phyloP scores from a whole-genome alignment of 2,329 filamentous ascomycete species.

The Orbilia ellipsospora region DNA sequence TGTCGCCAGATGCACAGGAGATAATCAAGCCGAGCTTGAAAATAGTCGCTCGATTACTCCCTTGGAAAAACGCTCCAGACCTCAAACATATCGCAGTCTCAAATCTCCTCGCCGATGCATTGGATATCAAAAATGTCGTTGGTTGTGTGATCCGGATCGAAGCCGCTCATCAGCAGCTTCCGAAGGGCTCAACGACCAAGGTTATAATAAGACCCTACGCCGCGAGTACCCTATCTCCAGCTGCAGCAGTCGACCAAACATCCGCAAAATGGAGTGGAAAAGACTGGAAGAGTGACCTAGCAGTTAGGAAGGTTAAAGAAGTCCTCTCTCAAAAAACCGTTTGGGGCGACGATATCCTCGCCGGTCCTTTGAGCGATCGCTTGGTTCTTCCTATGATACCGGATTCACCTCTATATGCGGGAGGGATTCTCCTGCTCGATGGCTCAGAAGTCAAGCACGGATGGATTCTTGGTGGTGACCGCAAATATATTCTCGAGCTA shows the following conservation, averaged over 20 bases:
- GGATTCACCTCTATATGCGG: constrained; percentile 68
- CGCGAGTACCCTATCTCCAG: constrained; percentile 37
- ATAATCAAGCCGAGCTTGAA: constrained; percentile 63
- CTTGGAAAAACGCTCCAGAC: constrained; percentile 89
- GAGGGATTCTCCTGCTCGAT: constrained; percentile 84
- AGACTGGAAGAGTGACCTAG: constrained; percentile 58
- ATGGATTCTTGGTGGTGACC: constrained; percentile 75
- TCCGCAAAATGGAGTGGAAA: constrained; percentile 57
- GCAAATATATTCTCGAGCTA: constrained; percentile 51
- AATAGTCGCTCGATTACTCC: constrained; percentile 77
- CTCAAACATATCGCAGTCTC: constrained; percentile 83
- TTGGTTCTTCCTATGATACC: constrained; percentile 75
- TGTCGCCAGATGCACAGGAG: constrained; percentile 66
- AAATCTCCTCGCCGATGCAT: constrained; percentile 76
- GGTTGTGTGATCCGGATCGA: constrained; percentile 90
- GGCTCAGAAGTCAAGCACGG: constrained; percentile 60
- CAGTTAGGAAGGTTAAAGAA: constrained; percentile 57
- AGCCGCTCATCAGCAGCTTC: constrained; percentile 78
- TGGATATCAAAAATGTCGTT: constrained; percentile 76
- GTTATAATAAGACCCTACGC: constrained; percentile 86
- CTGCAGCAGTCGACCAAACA: constrained; percentile 45
- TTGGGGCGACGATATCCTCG: constrained; percentile 70
- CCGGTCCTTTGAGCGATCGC: constrained; percentile 89
- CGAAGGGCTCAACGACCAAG: constrained; percentile 73
- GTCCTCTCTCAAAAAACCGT: constrained; percentile 56